These are phyloP conservation scores for Eremochloa ophiuroides DNA, from an alignment of 176 grass and related monocot species.

Conservation along the genomic window DNA sequence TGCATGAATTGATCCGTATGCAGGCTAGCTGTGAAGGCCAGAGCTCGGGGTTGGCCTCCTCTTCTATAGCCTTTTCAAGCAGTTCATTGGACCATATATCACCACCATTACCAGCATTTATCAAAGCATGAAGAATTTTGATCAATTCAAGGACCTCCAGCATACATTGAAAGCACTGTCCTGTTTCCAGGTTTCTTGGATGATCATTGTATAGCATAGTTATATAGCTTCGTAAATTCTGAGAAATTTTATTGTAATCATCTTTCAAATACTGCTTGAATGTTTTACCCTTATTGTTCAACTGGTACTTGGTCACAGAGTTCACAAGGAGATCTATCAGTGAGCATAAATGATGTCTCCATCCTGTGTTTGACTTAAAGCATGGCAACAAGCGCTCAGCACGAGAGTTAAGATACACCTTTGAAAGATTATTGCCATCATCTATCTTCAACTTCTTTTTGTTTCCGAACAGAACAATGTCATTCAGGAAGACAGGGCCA, in stretches of 20 bases:
- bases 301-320: background rate
- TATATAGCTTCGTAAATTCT: background rate
- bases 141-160: background rate
- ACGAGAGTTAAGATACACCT: conserved; percentile 2
- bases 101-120: background rate
- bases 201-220: background rate
- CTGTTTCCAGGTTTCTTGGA: background rate
- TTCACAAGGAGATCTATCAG: conserved; percentile 14
- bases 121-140: background rate
- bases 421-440: conserved; percentile 9
- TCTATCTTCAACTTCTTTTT: conserved; percentile 26
- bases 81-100: background rate
- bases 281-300: background rate
- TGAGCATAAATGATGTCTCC: conserved; percentile 41
- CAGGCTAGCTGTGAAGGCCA: background rate
- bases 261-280: background rate
- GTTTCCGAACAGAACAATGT: conserved; percentile 48
- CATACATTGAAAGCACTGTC: background rate
- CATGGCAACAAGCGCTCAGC: conserved; percentile 20
- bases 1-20: background rate
- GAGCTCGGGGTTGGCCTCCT: background rate
- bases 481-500: conserved; percentile 19
- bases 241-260: background rate
- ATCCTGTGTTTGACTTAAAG: conserved; percentile 33
- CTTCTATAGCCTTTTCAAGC: background rate